Evolutionary conservation across 176 grass and related monocot genomes (phyloP), one percentile per base, ranked within the genome.

Genomic region (Neostapfia colusana): DNA sequence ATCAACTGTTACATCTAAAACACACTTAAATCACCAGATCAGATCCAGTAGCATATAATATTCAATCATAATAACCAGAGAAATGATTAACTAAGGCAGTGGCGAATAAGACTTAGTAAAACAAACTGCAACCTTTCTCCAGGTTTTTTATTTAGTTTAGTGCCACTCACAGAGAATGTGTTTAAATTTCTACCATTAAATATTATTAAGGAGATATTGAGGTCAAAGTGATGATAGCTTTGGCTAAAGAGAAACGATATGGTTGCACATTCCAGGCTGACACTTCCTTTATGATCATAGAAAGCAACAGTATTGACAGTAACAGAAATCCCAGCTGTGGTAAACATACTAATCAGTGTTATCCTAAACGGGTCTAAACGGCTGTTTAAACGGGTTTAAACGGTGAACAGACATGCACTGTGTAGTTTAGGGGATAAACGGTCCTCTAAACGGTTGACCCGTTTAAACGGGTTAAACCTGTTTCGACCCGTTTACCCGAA

Each of bases 21-120:
- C 39, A 40, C 8, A 40, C 39, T 40, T 40, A 40, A 8, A 40
- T 40, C 5, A 40, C 39, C 31, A 31, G 31, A 31, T 31, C 31
- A 31, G 59, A 31, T 67, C 14, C 54, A 70, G 35, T 60, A 37
- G 49, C 38, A 27, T 23, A 49, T 69, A 75, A n/a, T 61, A 3
- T 28, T 51, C 24, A 69, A 40, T 31, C 53, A 46, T 68, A 53
- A 75, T 62, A 76, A 81, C 12, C 18, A 69, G 23, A 81, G 24
- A 26, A 63, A 45, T 66, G 82, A 43, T 73, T 58, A 67, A 64
- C 25, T 45, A 34, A 63, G 6, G 14, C 23, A 8, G 35, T 3
- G 18, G 39, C 14, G 76, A 63, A 73, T 63, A 63, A 80, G 53
- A 75, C 67, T 79, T 46, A 28, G 48, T 74, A 23, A 48, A 26